Base-by-base conservation (phyloP, 805 yeast genomes). In the Saccharomyces jurei region DNA sequence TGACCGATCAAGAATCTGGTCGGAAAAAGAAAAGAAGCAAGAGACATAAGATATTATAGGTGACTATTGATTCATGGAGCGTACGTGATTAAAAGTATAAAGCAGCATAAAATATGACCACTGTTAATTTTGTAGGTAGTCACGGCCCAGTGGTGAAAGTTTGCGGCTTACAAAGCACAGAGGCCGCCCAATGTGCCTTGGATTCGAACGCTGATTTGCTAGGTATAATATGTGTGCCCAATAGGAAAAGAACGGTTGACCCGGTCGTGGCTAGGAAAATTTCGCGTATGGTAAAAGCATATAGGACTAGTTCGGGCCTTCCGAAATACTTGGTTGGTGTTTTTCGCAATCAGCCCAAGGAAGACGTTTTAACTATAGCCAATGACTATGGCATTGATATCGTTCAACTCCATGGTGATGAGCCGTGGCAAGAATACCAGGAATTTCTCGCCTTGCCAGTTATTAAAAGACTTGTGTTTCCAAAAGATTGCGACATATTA, bases 181-280 rank as follows among this genome's bases (percentile, higher is more conserved):
- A 83, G 49, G 88, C 88, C 0, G 97, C 97, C 0, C 57, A 70
- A n/a, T 64, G 62, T 4, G 97, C 97, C 0, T 71, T 90, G 0
- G 80, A 78, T 0, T 58, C 74, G 6, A 95, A 95, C 0, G 91
- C 97, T 0, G 81, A 86, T 59, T 68, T 89, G 46, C 63, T 92
- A 2, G 99, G 99, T 1, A 81, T 88, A 60, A 94, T 94, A 29
- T 68, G 94, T 66, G 98, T 90, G 2, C 98, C 97, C 0, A 79
- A 79, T 25, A 74, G 96, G 54, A 78, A 80, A 41, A 78, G 99
- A 53, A 88, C 96, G 0, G 79, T 89, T 1, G 74, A 74, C 28
- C 63, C 66, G 0, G 71, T 60, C 0, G 67, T 67, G 2, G 91
- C 89, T 0, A 60, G 57, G 48, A 63, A 67, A 26, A 81, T 87